Evolutionary conservation across 1,284 basidiomycete genomes (phyloP).

Genomic region (Ceratorhiza oryzae-sativae): DNA sequence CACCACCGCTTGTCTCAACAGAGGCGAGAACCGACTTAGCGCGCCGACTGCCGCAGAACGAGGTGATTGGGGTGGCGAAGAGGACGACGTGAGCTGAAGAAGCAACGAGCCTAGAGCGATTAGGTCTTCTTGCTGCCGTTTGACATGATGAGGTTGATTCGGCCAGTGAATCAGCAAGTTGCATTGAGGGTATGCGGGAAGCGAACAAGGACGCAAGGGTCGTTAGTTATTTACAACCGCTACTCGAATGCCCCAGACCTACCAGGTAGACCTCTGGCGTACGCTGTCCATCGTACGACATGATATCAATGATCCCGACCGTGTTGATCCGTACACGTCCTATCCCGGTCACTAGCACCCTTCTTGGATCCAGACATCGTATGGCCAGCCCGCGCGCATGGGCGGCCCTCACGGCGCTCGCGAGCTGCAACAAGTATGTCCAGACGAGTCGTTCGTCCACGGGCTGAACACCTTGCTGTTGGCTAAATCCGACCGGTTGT

Average conservation of each 20-base stretch:
- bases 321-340: slow-evolving; percentile 85
- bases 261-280: slow-evolving; percentile 34
- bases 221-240: neutral
- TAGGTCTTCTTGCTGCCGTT: slow-evolving; percentile 82
- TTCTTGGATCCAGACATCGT: slow-evolving; percentile 84
- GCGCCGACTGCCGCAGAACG: slow-evolving; percentile 76
- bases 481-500: slow-evolving; percentile 44
- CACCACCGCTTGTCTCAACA: slow-evolving; percentile 35
- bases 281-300: slow-evolving; percentile 74
- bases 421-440: slow-evolving; percentile 85
- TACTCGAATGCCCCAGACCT: neutral
- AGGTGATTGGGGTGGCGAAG: slow-evolving; percentile 77
- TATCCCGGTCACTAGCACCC: slow-evolving; percentile 88
- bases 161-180: neutral
- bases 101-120: slow-evolving; percentile 86
- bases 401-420: slow-evolving; percentile 76
- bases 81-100: slow-evolving; percentile 70
- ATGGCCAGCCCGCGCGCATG: slow-evolving; percentile 86
- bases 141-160: neutral
- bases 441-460: slow-evolving; percentile 88
- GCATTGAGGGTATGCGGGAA: neutral
- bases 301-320: slow-evolving; percentile 84
- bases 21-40: slow-evolving; percentile 70
- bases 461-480: slow-evolving; percentile 45
- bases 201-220: slow-evolving; percentile 1